Conservation (phyloP, 2,329 filamentous ascomycete species). For the Thelonectria olida region DNA sequence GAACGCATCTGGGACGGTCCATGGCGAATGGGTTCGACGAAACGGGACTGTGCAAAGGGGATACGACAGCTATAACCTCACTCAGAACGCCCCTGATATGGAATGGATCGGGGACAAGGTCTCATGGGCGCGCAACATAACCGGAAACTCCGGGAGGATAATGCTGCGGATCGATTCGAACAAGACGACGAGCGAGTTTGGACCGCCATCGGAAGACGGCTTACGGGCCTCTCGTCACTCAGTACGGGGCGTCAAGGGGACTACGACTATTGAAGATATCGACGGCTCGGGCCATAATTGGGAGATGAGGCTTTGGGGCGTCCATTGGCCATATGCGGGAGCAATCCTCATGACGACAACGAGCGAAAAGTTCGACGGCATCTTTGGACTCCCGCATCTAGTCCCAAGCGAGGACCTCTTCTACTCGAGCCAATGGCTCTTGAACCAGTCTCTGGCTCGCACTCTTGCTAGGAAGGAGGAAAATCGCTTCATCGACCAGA, state of each 20-base stretch:
- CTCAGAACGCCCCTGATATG: slow-evolving; percentile 69
- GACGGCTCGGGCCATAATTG: slow-evolving; percentile 74
- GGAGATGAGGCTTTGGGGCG: slow-evolving; percentile 82
- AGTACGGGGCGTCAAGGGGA: slow-evolving; percentile 74
- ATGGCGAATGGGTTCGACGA: slow-evolving; percentile 77
- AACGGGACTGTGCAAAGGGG: slow-evolving; percentile 57
- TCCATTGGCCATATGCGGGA: slow-evolving; percentile 87
- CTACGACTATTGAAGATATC: slow-evolving; percentile 77
- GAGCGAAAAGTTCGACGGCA: slow-evolving; percentile 92
- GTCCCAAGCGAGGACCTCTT: slow-evolving; percentile 68
- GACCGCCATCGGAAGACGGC: slow-evolving; percentile 47
- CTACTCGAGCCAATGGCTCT: slow-evolving; percentile 66
- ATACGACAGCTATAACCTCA: slow-evolving; percentile 68
- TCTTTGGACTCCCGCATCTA: slow-evolving; percentile 89
- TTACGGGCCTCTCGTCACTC: slow-evolving; percentile 57
- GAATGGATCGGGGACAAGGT: slow-evolving; percentile 68
- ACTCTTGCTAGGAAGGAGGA: slow-evolving; percentile 73
- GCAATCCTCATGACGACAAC: slow-evolving; percentile 85
- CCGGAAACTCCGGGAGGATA: slow-evolving; percentile 74
- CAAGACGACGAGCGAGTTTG: slow-evolving; percentile 56
- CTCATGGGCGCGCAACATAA: slow-evolving; percentile 83
- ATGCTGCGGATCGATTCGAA: slow-evolving; percentile 72
- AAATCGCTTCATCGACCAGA: slow-evolving; percentile 61
- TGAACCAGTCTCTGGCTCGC: slow-evolving; percentile 77
- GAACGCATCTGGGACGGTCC: slow-evolving; percentile 80